A percentile compares a stretch with the other conserved stretches of the same genome.
Evolutionary conservation across 805 yeast genomes (phyloP).

Genomic region (Yamadazyma tumulicola): DNA sequence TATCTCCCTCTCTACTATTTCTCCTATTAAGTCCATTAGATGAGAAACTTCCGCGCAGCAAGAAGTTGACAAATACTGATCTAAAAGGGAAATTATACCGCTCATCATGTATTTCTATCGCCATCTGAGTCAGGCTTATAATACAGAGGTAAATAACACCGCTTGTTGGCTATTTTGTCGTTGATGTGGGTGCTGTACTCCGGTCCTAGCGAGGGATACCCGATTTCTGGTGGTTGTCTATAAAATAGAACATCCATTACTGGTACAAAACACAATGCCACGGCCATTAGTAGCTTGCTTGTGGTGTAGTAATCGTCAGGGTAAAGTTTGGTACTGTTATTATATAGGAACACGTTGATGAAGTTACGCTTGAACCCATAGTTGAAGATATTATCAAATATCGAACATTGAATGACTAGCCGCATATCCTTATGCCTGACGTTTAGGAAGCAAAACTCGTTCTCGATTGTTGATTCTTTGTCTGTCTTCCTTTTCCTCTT

Average conservation of each 20-base stretch:
- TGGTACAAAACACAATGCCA: conserved; percentile 19
- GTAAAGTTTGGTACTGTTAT: conserved; percentile 5
- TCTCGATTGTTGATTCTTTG: conserved; percentile 1
- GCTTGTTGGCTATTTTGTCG: conserved; percentile 12
- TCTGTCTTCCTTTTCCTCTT: conserved; percentile 10
- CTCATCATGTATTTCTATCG: too few relatives aligned
- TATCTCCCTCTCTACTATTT: conserved; percentile 62
- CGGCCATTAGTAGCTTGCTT: conserved; percentile 13
- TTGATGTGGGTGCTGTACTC: conserved; percentile 12
- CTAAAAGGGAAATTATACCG: too few relatives aligned
- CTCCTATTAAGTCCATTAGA: conserved; percentile 66
- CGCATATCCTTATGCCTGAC: conserved; percentile 17
- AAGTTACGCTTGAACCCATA: conserved; percentile 36
- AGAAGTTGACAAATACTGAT: too few relatives aligned
- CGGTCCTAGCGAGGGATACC: conserved; percentile 5
- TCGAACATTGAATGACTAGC: conserved; percentile 31
- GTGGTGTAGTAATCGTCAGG: conserved; percentile 8
- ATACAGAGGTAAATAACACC: conserved; percentile 18
- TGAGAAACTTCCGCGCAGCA: too few relatives aligned
- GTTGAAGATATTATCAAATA: conserved; percentile 32
- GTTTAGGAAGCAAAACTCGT: conserved; percentile 7
- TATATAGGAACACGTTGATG: conserved; percentile 25
- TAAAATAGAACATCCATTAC: conserved; percentile 17
- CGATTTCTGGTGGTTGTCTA: neutral
- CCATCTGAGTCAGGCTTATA: neutral